Percentiles rank a stretch among this genome's conserved stretches.
Evolutionary conservation across 148 eudicot species (phyloP).

Genomic region (Rhododendron griersonianum): DNA sequence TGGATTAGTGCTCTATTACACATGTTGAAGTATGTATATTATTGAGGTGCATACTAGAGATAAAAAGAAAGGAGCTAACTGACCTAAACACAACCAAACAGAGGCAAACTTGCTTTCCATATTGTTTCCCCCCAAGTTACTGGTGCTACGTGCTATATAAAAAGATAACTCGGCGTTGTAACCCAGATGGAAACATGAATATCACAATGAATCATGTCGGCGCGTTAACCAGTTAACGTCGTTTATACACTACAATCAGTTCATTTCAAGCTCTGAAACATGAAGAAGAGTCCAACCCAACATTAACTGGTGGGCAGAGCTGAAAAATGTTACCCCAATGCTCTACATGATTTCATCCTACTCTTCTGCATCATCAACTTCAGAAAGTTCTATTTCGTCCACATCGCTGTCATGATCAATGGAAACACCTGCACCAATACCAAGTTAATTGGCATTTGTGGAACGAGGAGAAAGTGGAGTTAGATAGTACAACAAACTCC

Average conservation of each 20-base stretch:
- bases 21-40: too few species aligned
- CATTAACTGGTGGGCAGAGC: not conserved
- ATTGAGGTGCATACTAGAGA: too few species aligned
- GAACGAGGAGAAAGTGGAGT: not conserved
- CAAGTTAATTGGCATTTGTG: not conserved
- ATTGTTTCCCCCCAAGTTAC: too few species aligned
- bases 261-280: not conserved
- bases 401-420: conserved; percentile 38
- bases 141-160: too few species aligned
- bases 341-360: not conserved
- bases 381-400: conserved; percentile 58
- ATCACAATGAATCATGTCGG: not conserved
- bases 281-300: not conserved
- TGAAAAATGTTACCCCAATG: not conserved
- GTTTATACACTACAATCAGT: not conserved
- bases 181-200: not conserved
- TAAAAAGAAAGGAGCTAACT: too few species aligned
- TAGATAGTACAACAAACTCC: not conserved
- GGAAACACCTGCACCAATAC: conserved; percentile 19
- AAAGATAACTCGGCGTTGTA: too few species aligned
- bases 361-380: conserved; percentile 25
- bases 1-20: not conserved
- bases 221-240: not conserved
- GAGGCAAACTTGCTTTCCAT: too few species aligned
- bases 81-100: too few species aligned